Evolutionary conservation across 225 moss, liverwort and hornwort species (phyloP).

Genomic region (Bryoerythrophyllum caledonicum): DNA sequence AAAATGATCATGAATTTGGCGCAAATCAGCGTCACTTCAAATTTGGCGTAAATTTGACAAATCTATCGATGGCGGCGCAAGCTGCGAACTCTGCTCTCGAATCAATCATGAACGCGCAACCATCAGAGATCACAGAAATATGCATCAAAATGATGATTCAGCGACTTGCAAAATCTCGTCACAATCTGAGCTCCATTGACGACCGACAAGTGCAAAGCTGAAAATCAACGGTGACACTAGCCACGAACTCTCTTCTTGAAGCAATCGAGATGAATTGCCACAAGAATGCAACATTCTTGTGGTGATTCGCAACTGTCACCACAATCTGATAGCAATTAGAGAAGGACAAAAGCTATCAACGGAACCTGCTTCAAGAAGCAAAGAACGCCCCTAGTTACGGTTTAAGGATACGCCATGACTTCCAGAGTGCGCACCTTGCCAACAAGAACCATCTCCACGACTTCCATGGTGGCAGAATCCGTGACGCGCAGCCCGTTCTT

Average conservation of each 20-base stretch:
- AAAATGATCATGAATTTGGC: too few species aligned
- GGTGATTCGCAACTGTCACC: too few species aligned
- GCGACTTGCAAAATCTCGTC: neutral
- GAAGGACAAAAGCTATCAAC: too few species aligned
- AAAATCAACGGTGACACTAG: neutral
- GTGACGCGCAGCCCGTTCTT: slow-evolving; percentile 87
- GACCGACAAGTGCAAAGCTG: neutral
- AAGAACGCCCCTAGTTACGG: neutral
- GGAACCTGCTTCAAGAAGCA: too few species aligned
- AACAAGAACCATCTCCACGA: slow-evolving; percentile 98
- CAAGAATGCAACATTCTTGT: neutral
- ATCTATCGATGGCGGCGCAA: too few species aligned
- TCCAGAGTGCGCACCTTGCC: slow-evolving; percentile 67
- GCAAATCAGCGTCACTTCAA: too few species aligned
- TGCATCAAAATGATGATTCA: too few species aligned
- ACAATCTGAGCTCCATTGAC: neutral
- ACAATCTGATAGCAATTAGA: too few species aligned
- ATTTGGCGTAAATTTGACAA: too few species aligned
- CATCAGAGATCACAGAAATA: too few species aligned
- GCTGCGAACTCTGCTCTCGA: too few species aligned
- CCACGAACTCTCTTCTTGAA: neutral
- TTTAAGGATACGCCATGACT: slow-evolving; percentile 10
- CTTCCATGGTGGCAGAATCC: slow-evolving; percentile 83
- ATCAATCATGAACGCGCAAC: too few species aligned
- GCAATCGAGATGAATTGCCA: neutral